Base-by-base conservation (phyloP, 352 stramenopile genomes). In the Phytophthora pinifolia region DNA sequence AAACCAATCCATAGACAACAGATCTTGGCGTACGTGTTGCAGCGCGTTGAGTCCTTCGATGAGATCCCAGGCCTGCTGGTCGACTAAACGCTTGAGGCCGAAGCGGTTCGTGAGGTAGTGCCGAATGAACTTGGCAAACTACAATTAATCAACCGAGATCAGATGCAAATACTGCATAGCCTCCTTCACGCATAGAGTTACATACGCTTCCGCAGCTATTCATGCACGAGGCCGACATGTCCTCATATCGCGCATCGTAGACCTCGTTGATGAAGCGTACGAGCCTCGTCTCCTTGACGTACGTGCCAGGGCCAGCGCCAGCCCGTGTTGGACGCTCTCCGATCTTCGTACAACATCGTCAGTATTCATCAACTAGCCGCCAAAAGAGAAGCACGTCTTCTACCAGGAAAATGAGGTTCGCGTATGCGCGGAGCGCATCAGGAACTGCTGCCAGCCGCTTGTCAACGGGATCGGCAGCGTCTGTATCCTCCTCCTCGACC, bases 61-160 rank as follows among this genome's bases (percentile, higher is more conserved):
- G 14, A 92, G 60, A 18, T 88, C 77, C 47, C 75, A 67, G 1
- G 64, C 65, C 39, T 92, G 76, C 45, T 88, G 77, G 14, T 86
- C 71, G 1, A 92, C 77, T 17, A 89, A 65, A 30, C 65, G 62
- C 39, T 63, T 70, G 25, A 92, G 70, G 0, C 81, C 81, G 42
- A 89, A 89, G 9, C 74, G 75, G 15, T 79, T 88, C 20, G 74
- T 84, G 42, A 92, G 62, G 63, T 86, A 85, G 20, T 81, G 51
- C 5, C 61, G 66, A 31, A 89, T 70, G 38, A 83, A 85, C 18
- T 38, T 49, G 27, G 63, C 59, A 37, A 89, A 84, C 64, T 76
- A 13, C 17, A 20, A 25, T 14, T 8, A 4, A 52, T 17, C n/a
- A 18, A 25, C 20, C n/a, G 15, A 2, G 15, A 22, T 51, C n/a